These are phyloP conservation scores for Chaetomiaceae sp. DNA, from an alignment of 2,329 filamentous ascomycete genomes.

Conservation along the genomic window DNA sequence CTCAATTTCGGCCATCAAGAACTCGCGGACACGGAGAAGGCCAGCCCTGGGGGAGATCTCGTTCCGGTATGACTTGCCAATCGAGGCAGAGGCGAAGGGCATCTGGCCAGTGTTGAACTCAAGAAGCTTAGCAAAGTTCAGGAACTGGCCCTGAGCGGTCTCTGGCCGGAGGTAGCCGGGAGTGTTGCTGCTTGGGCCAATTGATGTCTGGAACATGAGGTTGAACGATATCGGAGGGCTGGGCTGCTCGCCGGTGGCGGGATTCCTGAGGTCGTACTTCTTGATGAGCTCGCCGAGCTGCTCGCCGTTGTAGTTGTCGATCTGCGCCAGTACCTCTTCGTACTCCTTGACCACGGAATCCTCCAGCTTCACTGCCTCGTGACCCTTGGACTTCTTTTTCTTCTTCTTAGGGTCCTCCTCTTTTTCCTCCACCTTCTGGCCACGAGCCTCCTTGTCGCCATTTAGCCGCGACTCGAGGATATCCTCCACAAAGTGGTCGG, in stretches of 20 bases:
- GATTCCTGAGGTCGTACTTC: conserved; percentile 89
- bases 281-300: conserved; percentile 83
- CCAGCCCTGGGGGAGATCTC: conserved; percentile 93
- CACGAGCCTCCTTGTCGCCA: conserved; percentile 88
- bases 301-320: conserved; percentile 89
- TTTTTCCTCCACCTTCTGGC: conserved; percentile 72
- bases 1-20: conserved; percentile 98
- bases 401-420: conserved; percentile 66
- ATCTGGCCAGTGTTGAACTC: conserved; percentile 94
- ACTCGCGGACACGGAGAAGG: conserved; percentile 90
- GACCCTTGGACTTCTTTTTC: conserved; percentile 83
- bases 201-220: conserved; percentile 96
- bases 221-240: conserved; percentile 87
- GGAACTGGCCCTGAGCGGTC: conserved; percentile 95
- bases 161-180: conserved; percentile 86
- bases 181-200: conserved; percentile 85
- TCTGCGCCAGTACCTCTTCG: conserved; percentile 82
- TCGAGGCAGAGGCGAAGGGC: conserved; percentile 95
- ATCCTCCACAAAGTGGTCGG: conserved; percentile 95
- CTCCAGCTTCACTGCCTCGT: conserved; percentile 78
- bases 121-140: conserved; percentile 93
- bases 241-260: conserved; percentile 70
- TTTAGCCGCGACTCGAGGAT: conserved; percentile 82
- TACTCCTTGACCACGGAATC: conserved; percentile 85
- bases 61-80: conserved; percentile 97